Evolutionary conservation across 805 yeast species (phyloP).

Genomic region (Cyberlindnera sargentensis): DNA sequence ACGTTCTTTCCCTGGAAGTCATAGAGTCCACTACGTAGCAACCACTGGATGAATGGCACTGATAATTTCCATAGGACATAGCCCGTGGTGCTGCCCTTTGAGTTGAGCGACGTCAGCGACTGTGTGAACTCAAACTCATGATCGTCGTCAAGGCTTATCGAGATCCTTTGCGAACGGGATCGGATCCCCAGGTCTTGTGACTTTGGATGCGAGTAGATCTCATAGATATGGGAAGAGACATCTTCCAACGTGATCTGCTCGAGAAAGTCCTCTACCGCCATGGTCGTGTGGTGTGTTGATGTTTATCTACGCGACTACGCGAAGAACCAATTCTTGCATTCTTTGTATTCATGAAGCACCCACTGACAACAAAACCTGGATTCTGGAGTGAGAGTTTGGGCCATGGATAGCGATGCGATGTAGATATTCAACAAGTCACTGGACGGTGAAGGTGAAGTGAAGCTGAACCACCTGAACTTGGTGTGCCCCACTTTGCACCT

Average conservation of each 20-base stretch:
- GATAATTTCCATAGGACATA: constrained; percentile 56
- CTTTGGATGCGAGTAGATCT: constrained; percentile 8
- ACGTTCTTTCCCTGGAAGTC: constrained; percentile 22
- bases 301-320: too few relatives aligned
- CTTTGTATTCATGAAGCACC: too few relatives aligned
- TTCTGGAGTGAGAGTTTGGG: neutral
- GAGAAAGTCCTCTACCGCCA: neutral
- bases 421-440: too few relatives aligned
- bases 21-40: constrained; percentile 21
- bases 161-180: constrained; percentile 20
- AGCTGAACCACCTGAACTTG: too few relatives aligned
- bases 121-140: constrained; percentile 25
- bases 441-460: too few relatives aligned
- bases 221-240: constrained; percentile 15
- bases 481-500: too few relatives aligned
- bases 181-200: constrained; percentile 21
- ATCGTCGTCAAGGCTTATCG: constrained; percentile 11
- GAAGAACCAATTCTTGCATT: too few relatives aligned
- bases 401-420: too few relatives aligned
- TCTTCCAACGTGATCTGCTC: constrained; percentile 12
- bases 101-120: constrained; percentile 25
- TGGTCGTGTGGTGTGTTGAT: neutral
- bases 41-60: constrained; percentile 46
- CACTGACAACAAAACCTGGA: neutral
- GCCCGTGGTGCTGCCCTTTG: constrained; percentile 45